Evolutionary conservation across 2,329 filamentous ascomycete genomes (phyloP).

Genomic region (Penicillium sp.): DNA sequence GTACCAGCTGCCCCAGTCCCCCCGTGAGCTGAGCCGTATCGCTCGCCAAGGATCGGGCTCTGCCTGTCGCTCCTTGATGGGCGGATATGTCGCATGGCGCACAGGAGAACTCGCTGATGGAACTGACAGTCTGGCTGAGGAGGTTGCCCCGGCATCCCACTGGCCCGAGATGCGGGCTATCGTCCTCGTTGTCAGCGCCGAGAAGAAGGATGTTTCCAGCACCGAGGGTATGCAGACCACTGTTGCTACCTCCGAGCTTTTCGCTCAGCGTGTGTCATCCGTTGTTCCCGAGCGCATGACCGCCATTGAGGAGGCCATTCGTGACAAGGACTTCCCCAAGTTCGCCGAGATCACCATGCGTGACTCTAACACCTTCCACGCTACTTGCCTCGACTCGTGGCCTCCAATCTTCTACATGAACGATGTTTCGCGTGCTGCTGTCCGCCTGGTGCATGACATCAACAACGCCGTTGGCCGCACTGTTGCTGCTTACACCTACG

Average conservation of each 20-base stretch:
- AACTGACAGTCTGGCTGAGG: slow-evolving; percentile 80
- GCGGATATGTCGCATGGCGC: slow-evolving; percentile 94
- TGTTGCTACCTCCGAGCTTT: slow-evolving; percentile 85
- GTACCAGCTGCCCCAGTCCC: slow-evolving; percentile 78
- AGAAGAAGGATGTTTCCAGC: slow-evolving; percentile 92
- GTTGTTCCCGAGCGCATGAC: slow-evolving; percentile 83
- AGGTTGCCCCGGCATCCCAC: slow-evolving; percentile 83
- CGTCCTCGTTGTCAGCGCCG: slow-evolving; percentile 85
- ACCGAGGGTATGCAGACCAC: slow-evolving; percentile 97
- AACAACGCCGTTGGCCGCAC: slow-evolving; percentile 76
- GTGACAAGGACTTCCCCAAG: slow-evolving; percentile 73
- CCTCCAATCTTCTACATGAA: slow-evolving; percentile 99
- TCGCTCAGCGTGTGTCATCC: slow-evolving; percentile 69
- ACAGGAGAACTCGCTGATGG: slow-evolving; percentile 75
- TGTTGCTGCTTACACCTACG: slow-evolving; percentile 93
- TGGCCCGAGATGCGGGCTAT: slow-evolving; percentile 95
- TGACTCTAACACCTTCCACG: slow-evolving; percentile 96
- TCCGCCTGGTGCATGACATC: slow-evolving; percentile 84
- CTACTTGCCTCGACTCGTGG: slow-evolving; percentile 89
- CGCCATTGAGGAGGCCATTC: slow-evolving; percentile 80
- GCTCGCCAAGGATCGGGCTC: slow-evolving; percentile 93
- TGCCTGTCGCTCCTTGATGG: slow-evolving; percentile 89
- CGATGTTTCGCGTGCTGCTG: slow-evolving; percentile 83
- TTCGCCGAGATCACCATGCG: slow-evolving; percentile 94
- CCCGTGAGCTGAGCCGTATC: slow-evolving; percentile 81